A percentile compares a stretch with the other conserved stretches of the same genome.
Evolutionary conservation across 805 yeast species (phyloP).

Genomic region (Pichia membranifaciens): DNA sequence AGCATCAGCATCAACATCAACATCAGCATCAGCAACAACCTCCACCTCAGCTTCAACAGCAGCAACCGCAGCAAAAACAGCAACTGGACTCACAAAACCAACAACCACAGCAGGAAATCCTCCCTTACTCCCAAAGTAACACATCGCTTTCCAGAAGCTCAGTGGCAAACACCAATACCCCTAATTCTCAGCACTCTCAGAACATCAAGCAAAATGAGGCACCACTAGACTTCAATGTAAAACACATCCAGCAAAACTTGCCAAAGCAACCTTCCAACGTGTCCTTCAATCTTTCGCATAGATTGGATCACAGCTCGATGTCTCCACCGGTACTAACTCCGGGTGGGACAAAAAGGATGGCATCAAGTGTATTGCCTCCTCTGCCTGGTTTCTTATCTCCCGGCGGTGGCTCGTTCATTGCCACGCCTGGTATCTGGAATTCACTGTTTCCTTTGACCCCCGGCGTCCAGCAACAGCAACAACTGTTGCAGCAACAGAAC

Average conservation of each 20-base stretch:
- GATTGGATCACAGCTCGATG: constrained; percentile 2
- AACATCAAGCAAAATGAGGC: background rate
- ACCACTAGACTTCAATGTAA: too few species aligned
- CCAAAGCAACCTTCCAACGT: background rate
- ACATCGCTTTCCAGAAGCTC: background rate
- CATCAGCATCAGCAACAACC: constrained; percentile 26
- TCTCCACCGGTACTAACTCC: constrained; percentile 50
- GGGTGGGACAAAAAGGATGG: constrained; percentile 40
- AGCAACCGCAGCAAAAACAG: background rate
- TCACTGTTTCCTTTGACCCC: constrained; percentile 34
- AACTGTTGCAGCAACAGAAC: constrained; percentile 1
- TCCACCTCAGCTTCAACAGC: constrained; percentile 9
- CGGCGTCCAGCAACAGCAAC: constrained; percentile 9
- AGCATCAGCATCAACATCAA: constrained; percentile 4
- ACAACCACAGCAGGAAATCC: background rate
- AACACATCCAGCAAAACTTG: background rate
- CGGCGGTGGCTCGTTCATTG: constrained; percentile 39
- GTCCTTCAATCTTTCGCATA: background rate
- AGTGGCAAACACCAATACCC: background rate
- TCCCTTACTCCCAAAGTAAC: background rate
- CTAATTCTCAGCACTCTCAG: background rate
- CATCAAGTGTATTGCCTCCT: constrained; percentile 40
- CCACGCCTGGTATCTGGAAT: constrained; percentile 52
- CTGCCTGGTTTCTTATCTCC: constrained; percentile 40
- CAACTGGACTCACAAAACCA: background rate